These are phyloP conservation scores for Paspalum notatum DNA, from an alignment of 176 grass and related monocot genomes.

Conservation along the genomic window DNA sequence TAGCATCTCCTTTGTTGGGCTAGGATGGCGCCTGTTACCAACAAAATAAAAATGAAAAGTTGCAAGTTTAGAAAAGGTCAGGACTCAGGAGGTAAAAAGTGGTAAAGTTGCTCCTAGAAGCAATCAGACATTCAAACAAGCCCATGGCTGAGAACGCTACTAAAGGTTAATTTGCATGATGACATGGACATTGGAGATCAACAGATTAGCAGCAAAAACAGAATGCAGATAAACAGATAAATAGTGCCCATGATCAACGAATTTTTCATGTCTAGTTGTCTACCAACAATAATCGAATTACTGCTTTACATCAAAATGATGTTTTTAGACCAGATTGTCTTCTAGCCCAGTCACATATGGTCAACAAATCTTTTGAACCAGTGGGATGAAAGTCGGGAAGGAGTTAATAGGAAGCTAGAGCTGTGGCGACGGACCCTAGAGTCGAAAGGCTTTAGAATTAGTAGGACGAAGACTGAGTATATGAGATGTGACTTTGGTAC, in stretches of 20 bases:
- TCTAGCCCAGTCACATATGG: neutral
- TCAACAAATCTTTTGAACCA: neutral
- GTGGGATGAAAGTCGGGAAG: too few species aligned
- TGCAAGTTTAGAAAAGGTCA: constrained; percentile 31
- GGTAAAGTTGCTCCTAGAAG: neutral
- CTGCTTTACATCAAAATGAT: neutral
- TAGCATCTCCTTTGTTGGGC: constrained; percentile 95
- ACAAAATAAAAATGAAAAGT: constrained; percentile 51
- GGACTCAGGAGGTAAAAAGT: constrained; percentile 25
- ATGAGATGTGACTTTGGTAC: too few species aligned
- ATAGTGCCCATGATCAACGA: too few species aligned
- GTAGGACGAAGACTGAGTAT: too few species aligned
- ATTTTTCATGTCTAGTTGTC: neutral
- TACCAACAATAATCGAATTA: neutral
- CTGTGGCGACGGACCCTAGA: too few species aligned
- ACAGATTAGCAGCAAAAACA: neutral
- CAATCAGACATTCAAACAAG: neutral
- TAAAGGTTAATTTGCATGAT: constrained; percentile 2
- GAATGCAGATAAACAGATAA: neutral
- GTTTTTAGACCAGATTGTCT: neutral
- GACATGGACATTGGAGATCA: neutral
- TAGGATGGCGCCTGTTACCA: constrained; percentile 80
- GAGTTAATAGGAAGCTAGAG: too few species aligned
- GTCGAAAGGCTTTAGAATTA: too few species aligned
- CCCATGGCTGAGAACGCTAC: neutral